These are phyloP conservation scores for Yamadazyma atmosphaerica DNA, from an alignment of 1,139 yeast species.

Conservation along the genomic window DNA sequence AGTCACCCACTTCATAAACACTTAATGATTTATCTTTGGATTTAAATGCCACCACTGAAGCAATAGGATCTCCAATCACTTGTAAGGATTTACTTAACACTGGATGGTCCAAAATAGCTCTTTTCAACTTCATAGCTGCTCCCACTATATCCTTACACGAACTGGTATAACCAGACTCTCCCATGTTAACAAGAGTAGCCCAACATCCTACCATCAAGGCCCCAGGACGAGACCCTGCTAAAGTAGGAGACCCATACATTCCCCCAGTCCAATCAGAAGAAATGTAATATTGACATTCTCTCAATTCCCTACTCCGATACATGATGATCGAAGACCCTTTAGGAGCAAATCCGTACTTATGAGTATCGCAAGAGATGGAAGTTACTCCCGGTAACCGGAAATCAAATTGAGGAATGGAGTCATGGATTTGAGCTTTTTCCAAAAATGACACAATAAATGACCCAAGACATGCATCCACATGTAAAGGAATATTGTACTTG, in stretches of 20 bases:
- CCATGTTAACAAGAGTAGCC: constrained; percentile 85
- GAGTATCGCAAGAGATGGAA: constrained; percentile 95
- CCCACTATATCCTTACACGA: constrained; percentile 67
- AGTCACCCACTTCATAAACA: constrained; percentile 77
- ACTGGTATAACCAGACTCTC: constrained; percentile 73
- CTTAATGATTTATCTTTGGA: constrained; percentile 46
- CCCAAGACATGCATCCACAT: constrained; percentile 95
- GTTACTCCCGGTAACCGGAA: constrained; percentile 94
- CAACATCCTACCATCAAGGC: constrained; percentile 96
- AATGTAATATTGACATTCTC: constrained; percentile 83
- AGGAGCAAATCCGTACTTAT: constrained; percentile 97
- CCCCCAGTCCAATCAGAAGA: constrained; percentile 93
- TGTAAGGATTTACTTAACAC: constrained; percentile 45
- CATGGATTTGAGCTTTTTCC: constrained; percentile 56
- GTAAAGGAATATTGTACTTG: constrained; percentile 70
- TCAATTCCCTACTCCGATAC: constrained; percentile 68
- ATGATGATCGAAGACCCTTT: constrained; percentile 92
- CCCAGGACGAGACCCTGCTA: constrained; percentile 97
- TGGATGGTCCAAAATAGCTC: constrained; percentile 41
- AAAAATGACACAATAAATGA: constrained; percentile 86
- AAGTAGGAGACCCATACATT: constrained; percentile 90
- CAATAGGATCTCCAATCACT: constrained; percentile 81
- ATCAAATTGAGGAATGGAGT: constrained; percentile 65
- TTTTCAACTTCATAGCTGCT: constrained; percentile 60
- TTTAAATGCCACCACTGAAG: constrained; percentile 78